Evolutionary conservation across 495 filamentous ascomycete genomes (phyloP).

Genomic region (Neurospora sp.): DNA sequence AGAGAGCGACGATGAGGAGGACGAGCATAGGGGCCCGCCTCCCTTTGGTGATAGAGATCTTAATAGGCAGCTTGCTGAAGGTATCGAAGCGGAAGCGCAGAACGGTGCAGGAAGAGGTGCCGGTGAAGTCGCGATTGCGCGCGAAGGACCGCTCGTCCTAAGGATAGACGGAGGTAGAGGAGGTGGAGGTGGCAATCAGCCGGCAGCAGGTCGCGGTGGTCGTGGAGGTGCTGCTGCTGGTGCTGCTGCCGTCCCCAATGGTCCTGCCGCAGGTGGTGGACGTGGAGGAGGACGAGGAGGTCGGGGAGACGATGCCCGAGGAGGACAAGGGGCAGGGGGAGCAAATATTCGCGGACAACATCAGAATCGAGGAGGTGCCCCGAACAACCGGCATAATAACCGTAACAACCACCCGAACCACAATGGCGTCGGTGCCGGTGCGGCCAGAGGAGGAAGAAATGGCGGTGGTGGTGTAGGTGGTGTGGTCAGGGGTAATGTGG

Average conservation of each 20-base stretch:
- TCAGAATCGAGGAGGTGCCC: neutral
- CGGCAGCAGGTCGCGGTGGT: constrained; percentile 15
- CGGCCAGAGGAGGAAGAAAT: neutral
- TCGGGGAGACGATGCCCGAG: neutral
- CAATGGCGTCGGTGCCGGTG: neutral
- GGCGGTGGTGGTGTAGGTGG: neutral
- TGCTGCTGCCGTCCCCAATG: constrained; percentile 15
- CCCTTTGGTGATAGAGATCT: neutral
- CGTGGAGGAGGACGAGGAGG: neutral
- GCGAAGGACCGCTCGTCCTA: constrained; percentile 45
- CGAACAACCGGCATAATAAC: constrained; percentile 19
- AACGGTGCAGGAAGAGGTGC: constrained; percentile 3
- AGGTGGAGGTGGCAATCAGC: constrained; percentile 12
- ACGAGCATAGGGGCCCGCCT: neutral
- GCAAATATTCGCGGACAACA: neutral
- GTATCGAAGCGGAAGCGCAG: neutral
- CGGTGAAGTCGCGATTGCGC: constrained; percentile 27
- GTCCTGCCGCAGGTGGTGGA: constrained; percentile 13
- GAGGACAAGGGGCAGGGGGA: constrained; percentile 9
- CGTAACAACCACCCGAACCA: constrained; percentile 9
- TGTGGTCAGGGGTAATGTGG: neutral
- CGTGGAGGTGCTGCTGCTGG: constrained; percentile 6
- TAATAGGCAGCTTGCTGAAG: neutral
- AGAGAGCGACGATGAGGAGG: constrained; percentile 16
- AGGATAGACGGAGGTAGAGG: constrained; percentile 28